Base-by-base conservation (phyloP, 495 filamentous ascomycete species). In the Aeminium ludgeri region DNA sequence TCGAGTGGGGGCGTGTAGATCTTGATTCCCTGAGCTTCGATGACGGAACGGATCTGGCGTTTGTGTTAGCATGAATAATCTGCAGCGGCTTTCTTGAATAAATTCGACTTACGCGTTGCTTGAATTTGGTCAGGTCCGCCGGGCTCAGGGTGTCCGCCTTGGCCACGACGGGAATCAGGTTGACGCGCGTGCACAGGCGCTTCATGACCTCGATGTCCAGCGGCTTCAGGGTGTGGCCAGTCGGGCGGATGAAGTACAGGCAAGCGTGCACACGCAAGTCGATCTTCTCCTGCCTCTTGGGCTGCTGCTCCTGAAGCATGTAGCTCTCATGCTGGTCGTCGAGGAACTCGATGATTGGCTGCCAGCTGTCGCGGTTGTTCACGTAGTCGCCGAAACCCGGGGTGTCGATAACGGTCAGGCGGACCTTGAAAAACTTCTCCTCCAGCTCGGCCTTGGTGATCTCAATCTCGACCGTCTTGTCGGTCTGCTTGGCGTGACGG, bases 361-460 rank as follows among this genome's bases (percentile, higher is more conserved):
- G 86, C 89, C 89, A 97, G 31, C 86, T 94, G 64, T 97, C 89
- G 48, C 86, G 79, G 73, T 97, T 97, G 79, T 97, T 97, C 60
- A 97, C 89, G 59, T 96, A 97, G 72, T 97, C 89, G 61, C 89
- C 89, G 55, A 97, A 97, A 46, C 89, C 89, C 41, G 89, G 89
- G 49, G 89, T 97, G 61, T 97, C 89, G 58, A 97, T 97, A 47
- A 97, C 89, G 36, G 89, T 97, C 45, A 97, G 68, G 57, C 89
- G 86, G 55, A 97, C 89, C 72, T 97, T 97, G 77, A 97, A 97
- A 72, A 97, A 97, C 72, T 97, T 97, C 76, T 97, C 89, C 67
- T 97, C 89, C 45, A 97, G 65, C 68, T 97, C 89, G 37, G 89
- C 89, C 72, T 97, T 97, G 59, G 89, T 97, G 58, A 97, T 97